A percentile compares a stretch with the other conserved stretches of the same genome.
phyloP scores from a whole-genome alignment of 805 yeast genomes.

The Barnettozyma vustinii region DNA sequence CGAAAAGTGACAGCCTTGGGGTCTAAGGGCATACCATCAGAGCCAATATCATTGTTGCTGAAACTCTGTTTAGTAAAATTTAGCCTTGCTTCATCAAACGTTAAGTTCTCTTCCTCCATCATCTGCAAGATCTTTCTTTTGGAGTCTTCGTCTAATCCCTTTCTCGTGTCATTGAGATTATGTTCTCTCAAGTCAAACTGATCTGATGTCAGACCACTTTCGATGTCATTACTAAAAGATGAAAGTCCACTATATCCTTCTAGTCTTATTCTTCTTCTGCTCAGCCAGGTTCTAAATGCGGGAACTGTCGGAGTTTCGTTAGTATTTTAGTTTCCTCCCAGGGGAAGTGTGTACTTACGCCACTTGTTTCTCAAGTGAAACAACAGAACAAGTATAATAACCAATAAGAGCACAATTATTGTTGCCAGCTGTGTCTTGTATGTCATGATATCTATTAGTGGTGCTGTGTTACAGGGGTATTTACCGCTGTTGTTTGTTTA shows the following conservation, averaged over 20 bases:
- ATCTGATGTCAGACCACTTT: slow-evolving; percentile 53
- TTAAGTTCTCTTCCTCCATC: slow-evolving; percentile 45
- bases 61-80: slow-evolving; percentile 42
- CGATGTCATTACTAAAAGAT: slow-evolving; percentile 43
- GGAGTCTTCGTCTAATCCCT: slow-evolving; percentile 55
- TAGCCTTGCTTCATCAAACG: slow-evolving; percentile 69
- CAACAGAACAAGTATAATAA: background rate
- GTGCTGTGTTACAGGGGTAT: background rate
- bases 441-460: background rate
- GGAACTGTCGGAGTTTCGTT: slow-evolving; percentile 13
- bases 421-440: background rate
- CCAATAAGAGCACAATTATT: background rate
- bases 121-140: slow-evolving; percentile 45
- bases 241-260: slow-evolving; percentile 24
- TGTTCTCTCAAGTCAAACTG: slow-evolving; percentile 48
- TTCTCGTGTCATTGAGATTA: slow-evolving; percentile 48
- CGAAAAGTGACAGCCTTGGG: slow-evolving; percentile 54
- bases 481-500: background rate
- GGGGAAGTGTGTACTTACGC: background rate
- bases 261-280: slow-evolving; percentile 21
- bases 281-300: slow-evolving; percentile 18
- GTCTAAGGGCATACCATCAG: slow-evolving; percentile 64
- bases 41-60: slow-evolving; percentile 47
- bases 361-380: background rate
- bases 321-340: background rate